Percentiles rank a stretch among this genome's conserved stretches.
phyloP scores from a whole-genome alignment of 1,139 yeast species.

The Magnusiomyces paraingens region DNA sequence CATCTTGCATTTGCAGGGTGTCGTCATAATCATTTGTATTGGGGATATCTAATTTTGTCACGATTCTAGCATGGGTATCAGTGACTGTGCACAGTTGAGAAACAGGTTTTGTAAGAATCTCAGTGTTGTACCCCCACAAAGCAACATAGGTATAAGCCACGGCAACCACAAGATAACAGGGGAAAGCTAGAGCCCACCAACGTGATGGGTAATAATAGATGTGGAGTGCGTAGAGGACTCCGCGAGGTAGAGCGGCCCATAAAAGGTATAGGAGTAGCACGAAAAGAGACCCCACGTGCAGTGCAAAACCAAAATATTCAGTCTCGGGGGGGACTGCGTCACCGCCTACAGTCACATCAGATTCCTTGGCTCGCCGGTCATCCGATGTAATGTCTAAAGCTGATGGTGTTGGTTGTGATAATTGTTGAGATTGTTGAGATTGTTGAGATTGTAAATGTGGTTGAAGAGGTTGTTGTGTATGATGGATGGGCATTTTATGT shows the following conservation, averaged over 20 bases:
- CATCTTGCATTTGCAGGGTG: neutral
- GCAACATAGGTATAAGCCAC: conserved; percentile 70
- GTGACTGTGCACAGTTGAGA: conserved; percentile 57
- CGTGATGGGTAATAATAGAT: conserved; percentile 74
- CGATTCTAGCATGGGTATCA: conserved; percentile 58
- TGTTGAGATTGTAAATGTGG: no score
- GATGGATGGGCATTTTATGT: no score
- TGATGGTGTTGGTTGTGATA: conserved; percentile 8
- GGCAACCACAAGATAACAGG: conserved; percentile 58
- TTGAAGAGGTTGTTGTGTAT: no score
- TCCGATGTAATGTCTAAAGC: conserved; percentile 3
- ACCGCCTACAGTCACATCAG: conserved; percentile 69
- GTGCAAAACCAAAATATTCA: conserved; percentile 76
- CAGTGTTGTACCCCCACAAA: conserved; percentile 65
- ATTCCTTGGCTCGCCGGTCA: conserved; percentile 51
- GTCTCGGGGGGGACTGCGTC: conserved; percentile 57
- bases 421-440: neutral
- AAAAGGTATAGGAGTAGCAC: conserved; percentile 48
- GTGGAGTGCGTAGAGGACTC: conserved; percentile 44
- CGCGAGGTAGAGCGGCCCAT: conserved; percentile 68
- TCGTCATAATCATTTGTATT: neutral
- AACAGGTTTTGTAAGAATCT: conserved; percentile 55
- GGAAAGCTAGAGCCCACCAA: conserved; percentile 82
- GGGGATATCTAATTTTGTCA: conserved; percentile 23
- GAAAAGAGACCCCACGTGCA: conserved; percentile 56